Percentiles rank a stretch among this genome's conserved stretches.
Conservation (phyloP, 495 filamentous ascomycete species). For the Haplographium delicatum region DNA sequence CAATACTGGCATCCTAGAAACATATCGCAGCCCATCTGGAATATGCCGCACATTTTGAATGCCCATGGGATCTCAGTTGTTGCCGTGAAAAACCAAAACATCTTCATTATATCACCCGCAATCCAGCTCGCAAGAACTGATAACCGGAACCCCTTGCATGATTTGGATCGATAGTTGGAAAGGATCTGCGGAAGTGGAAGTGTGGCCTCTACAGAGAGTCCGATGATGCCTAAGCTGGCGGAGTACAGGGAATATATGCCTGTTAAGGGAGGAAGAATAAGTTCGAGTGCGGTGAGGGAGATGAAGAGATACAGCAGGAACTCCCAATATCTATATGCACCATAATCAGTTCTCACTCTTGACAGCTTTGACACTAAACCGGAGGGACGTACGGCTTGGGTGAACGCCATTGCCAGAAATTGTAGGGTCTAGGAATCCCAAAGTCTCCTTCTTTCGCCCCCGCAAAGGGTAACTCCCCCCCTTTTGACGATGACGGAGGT, state of each 20-base stretch:
- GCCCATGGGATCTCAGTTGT: slow-evolving; percentile 69
- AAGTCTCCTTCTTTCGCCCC: slow-evolving; percentile 49
- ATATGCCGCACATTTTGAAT: slow-evolving; percentile 88
- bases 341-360: slow-evolving; percentile 1
- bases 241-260: slow-evolving; percentile 62
- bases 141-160: slow-evolving; percentile 85
- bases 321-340: slow-evolving; percentile 71
- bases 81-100: slow-evolving; percentile 85
- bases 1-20: slow-evolving; percentile 83
- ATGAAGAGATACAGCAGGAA: slow-evolving; percentile 71
- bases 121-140: slow-evolving; percentile 87
- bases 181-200: slow-evolving; percentile 88
- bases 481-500: slow-evolving; percentile 54
- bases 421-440: slow-evolving; percentile 60
- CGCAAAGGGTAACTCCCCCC: slow-evolving; percentile 52
- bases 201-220: slow-evolving; percentile 83
- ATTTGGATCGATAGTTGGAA: slow-evolving; percentile 68
- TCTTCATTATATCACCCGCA: slow-evolving; percentile 89
- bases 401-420: slow-evolving; percentile 91
- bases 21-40: slow-evolving; percentile 82
- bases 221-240: slow-evolving; percentile 67
- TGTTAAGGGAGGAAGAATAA: slow-evolving; percentile 58
- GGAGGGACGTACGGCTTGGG: slow-evolving; percentile 62
- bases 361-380: not conserved
- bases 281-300: slow-evolving; percentile 60